A percentile compares a stretch with the other conserved stretches of the same genome.
phyloP scores from a whole-genome alignment of 495 filamentous ascomycete species.

The Cairneyella variabilis region DNA sequence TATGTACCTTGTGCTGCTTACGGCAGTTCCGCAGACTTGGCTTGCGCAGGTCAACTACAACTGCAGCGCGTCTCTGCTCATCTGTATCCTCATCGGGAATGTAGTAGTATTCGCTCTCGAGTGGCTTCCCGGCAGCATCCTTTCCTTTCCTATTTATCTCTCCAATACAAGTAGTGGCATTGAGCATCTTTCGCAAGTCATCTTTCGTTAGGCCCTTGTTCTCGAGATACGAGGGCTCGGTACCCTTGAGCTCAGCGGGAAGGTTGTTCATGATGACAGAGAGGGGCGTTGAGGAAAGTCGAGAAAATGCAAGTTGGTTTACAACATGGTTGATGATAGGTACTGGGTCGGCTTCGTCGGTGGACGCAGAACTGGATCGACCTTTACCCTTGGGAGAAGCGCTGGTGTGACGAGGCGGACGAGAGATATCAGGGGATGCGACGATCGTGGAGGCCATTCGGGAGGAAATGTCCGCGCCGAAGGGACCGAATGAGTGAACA shows the following conservation, averaged over 20 bases:
- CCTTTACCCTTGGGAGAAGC: slow-evolving; percentile 16
- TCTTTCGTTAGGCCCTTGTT: slow-evolving; percentile 52
- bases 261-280: slow-evolving; percentile 83
- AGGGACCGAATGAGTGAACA: slow-evolving; percentile 84
- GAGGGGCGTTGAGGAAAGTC: slow-evolving; percentile 87
- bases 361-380: slow-evolving; percentile 16
- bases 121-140: slow-evolving; percentile 87
- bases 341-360: slow-evolving; percentile 31
- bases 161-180: slow-evolving; percentile 71
- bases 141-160: slow-evolving; percentile 89
- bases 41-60: slow-evolving; percentile 80
- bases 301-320: slow-evolving; percentile 95
- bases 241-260: slow-evolving; percentile 56
- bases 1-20: slow-evolving; percentile 90
- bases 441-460: slow-evolving; percentile 66
- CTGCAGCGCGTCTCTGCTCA: slow-evolving; percentile 71
- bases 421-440: slow-evolving; percentile 16
- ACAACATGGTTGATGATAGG: slow-evolving; percentile 73
- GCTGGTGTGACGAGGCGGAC: neutral
- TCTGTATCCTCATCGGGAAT: slow-evolving; percentile 87
- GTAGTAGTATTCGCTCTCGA: slow-evolving; percentile 97
- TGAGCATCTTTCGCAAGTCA: slow-evolving; percentile 66
- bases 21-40: slow-evolving; percentile 83
- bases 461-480: slow-evolving; percentile 73
- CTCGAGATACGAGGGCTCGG: slow-evolving; percentile 33